A percentile compares a stretch with the other conserved stretches of the same genome.
phyloP scores from a whole-genome alignment of 1,139 yeast genomes.

The Lodderomyces oxycetoniae region DNA sequence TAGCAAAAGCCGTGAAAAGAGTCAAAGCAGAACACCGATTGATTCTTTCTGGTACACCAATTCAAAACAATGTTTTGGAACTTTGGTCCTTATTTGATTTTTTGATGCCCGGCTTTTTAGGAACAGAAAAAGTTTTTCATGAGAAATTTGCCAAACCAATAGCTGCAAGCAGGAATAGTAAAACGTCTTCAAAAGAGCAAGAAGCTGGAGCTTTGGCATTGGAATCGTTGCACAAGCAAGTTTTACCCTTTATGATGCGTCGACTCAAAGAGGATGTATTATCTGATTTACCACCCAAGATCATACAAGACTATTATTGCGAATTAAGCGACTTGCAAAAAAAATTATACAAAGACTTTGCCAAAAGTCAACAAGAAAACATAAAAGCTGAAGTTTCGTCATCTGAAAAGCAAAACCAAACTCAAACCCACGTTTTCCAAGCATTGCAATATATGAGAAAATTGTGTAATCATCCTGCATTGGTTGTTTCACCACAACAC shows the following conservation, averaged over 20 bases:
- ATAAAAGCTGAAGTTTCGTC: constrained; percentile 59
- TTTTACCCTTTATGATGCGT: constrained; percentile 90
- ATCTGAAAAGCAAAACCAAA: constrained; percentile 16
- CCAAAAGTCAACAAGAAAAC: constrained; percentile 73
- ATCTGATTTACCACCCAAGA: constrained; percentile 95
- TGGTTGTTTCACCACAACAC: constrained; percentile 80
- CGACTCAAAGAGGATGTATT: constrained; percentile 95
- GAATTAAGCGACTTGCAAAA: constrained; percentile 89
- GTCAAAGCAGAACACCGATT: constrained; percentile 84
- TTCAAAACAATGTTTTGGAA: constrained; percentile 94
- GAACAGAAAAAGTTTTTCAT: constrained; percentile 90
- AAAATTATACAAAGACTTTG: constrained; percentile 83
- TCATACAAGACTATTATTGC: constrained; percentile 96
- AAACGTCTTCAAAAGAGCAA: constrained; percentile 89
- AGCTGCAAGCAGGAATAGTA: constrained; percentile 87
- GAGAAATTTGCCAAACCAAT: constrained; percentile 97
- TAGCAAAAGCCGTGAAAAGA: constrained; percentile 82
- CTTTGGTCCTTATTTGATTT: constrained; percentile 97
- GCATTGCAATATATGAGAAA: constrained; percentile 97
- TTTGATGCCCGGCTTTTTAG: constrained; percentile 97
- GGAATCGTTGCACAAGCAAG: constrained; percentile 95
- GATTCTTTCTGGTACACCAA: constrained; percentile 94
- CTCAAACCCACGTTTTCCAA: constrained; percentile 90
- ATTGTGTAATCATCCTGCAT: constrained; percentile 92
- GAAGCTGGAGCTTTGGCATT: constrained; percentile 96